Base-by-base conservation (phyloP, 2,329 filamentous ascomycete species). In the Calonectria montana region DNA sequence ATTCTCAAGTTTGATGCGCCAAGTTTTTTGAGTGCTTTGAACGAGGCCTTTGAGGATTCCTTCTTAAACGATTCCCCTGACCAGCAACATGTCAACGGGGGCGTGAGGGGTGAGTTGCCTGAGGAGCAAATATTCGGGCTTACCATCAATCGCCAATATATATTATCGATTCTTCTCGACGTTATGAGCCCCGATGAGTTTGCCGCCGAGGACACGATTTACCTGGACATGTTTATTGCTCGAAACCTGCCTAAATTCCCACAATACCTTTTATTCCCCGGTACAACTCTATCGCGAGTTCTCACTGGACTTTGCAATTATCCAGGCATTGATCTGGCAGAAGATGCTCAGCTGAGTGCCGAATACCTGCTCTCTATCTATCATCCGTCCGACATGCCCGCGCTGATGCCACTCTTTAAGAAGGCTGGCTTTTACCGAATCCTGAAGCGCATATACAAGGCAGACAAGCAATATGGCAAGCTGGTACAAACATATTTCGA, bases 191-290 rank as follows among this genome's bases (percentile, higher is more conserved):
- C 91, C 0, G 87, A 89, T 4, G 91, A 94, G 57, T 98, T 98
- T 82, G 90, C 91, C 0, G 84, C 92, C 0, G 91, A 94, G 72
- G 95, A 98, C 80, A 96, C 94, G 15, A 94, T 99, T 68, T 99
- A 98, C 82, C 89, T 99, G 53, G 95, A 99, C 83, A 99, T 99
- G 95, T 99, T 99, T 80, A 94, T 99, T 80, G 96, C 97, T 21
- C 92, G 97, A 68, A 99, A 98, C 81, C 86, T 99, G 62, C 94
- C 97, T 4, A 99, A 99, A 82, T 99, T 98, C 80, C 95, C 96
- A 1, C 96, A 98, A 81, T 98, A 98, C 79, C 92, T 99, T 63
- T 89, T 98, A 13, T 91, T 99, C 57, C 94, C 96, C 0, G 97
- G 96, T 21, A 95, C 94, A 2, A 93, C 94, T 2, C 87, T 99